A percentile compares a stretch with the other conserved stretches of the same genome.
Evolutionary conservation across 371 early-diverging fungal genomes (phyloP).

Genomic region (Mortierella sp.): DNA sequence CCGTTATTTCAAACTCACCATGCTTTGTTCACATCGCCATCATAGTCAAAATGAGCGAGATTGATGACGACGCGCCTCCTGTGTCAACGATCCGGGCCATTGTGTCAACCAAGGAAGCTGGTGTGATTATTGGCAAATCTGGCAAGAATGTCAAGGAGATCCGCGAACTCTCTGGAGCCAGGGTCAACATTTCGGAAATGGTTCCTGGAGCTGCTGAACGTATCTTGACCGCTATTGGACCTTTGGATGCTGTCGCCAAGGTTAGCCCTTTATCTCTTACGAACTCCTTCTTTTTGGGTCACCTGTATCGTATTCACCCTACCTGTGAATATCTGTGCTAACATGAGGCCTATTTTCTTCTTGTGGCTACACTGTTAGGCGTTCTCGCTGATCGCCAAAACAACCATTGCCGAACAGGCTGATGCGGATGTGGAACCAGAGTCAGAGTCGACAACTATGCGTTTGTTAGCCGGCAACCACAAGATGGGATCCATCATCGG

Average conservation of each 20-base stretch:
- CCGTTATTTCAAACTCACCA: background rate
- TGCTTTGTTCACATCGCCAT: background rate
- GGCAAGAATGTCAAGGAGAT: constrained; percentile 89
- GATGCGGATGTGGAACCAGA: constrained; percentile 51
- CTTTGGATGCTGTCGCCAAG: constrained; percentile 81
- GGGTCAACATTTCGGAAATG: constrained; percentile 85
- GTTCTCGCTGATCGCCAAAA: constrained; percentile 77
- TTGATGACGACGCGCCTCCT: constrained; percentile 26
- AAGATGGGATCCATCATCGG: constrained; percentile 95
- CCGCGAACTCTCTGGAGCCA: constrained; percentile 81
- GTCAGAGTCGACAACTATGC: constrained; percentile 66
- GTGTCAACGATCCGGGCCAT: constrained; percentile 74
- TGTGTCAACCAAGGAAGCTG: constrained; percentile 87
- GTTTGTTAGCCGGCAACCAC: constrained; percentile 77
- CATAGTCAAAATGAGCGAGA: constrained; percentile 32
- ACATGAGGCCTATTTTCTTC: background rate
- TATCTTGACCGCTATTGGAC: constrained; percentile 82
- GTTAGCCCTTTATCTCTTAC: constrained; percentile 47
- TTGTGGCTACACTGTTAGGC: constrained; percentile 61
- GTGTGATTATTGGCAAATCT: constrained; percentile 87
- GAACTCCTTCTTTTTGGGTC: background rate
- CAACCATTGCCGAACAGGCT: constrained; percentile 67
- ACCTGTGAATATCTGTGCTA: background rate
- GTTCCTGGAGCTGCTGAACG: constrained; percentile 82
- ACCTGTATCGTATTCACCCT: background rate